phyloP scores from a whole-genome alignment of 2,329 filamentous ascomycete genomes.

The Westerdykella sp. region DNA sequence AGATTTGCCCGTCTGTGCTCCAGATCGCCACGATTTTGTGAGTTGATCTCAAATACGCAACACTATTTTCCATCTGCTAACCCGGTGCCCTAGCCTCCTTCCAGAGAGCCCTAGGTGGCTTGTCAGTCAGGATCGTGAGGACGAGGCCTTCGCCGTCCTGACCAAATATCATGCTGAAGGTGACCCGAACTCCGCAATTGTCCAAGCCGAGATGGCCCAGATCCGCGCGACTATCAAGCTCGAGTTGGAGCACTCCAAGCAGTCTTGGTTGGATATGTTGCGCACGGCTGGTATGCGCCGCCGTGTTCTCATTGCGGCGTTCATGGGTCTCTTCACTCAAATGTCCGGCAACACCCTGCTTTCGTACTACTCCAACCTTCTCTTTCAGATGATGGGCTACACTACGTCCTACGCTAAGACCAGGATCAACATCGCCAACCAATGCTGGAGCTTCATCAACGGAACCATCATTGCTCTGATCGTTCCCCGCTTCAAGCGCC shows the following conservation, averaged over 20 bases:
- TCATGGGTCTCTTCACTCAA: conserved; percentile 38
- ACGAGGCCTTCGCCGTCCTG: conserved; percentile 35
- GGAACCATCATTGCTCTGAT: conserved; percentile 37
- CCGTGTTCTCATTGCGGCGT: conserved; percentile 26
- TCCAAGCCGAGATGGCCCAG: conserved; percentile 55
- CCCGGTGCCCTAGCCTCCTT: conserved; percentile 17
- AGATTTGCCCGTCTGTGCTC: conserved; percentile 45
- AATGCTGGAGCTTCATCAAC: conserved; percentile 40
- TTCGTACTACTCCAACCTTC: conserved; percentile 33
- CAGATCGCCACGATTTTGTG: conserved; percentile 36
- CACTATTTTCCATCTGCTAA: conserved; percentile 2
- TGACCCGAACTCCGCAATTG: conserved; percentile 29
- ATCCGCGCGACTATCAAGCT: conserved; percentile 53
- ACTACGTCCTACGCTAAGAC: conserved; percentile 34
- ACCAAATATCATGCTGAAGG: conserved; percentile 43
- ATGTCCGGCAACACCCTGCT: conserved; percentile 37
- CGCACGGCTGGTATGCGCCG: conserved; percentile 41
- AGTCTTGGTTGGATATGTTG: conserved; percentile 51
- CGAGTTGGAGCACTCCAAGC: conserved; percentile 50
- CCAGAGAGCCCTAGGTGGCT: conserved; percentile 45
- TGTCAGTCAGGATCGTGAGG: conserved; percentile 47
- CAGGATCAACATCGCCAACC: conserved; percentile 38
- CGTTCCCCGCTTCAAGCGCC: conserved; percentile 38
- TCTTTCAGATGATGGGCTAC: conserved; percentile 38
- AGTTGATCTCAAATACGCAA: not conserved